Evolutionary conservation across 306 rosid genomes (phyloP).

Genomic region (Senna siamea): DNA sequence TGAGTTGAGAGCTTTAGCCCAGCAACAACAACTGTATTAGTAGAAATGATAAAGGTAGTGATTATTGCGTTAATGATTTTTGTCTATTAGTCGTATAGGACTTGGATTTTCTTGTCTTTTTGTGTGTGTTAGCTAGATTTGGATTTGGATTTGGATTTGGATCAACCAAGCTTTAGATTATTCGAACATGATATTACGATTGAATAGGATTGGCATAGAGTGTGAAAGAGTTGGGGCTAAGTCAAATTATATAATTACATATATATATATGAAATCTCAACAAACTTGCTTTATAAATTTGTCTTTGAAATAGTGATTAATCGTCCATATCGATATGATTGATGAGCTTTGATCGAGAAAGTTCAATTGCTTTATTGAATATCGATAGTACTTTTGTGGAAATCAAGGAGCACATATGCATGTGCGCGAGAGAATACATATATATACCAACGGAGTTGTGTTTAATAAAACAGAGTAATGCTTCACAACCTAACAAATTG

Average conservation of each 20-base stretch:
- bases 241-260: neutral
- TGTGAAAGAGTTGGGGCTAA: neutral
- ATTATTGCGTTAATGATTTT: neutral
- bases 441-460: too few species aligned
- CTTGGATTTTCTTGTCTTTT: neutral
- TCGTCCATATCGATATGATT: neutral
- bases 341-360: too few species aligned
- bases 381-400: too few species aligned
- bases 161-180: neutral
- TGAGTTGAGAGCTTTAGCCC: neutral
- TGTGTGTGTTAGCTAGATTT: too few species aligned
- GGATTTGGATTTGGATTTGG: too few species aligned
- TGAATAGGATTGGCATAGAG: neutral
- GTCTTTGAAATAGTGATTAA: neutral
- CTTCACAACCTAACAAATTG: too few species aligned
- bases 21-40: neutral
- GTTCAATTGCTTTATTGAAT: too few species aligned
- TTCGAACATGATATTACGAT: neutral
- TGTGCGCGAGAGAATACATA: too few species aligned
- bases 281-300: neutral
- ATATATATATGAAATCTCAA: too few species aligned
- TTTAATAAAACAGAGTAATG: too few species aligned
- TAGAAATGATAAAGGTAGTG: neutral
- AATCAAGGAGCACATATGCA: too few species aligned
- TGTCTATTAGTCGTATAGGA: neutral